Evolutionary conservation across 2,329 filamentous ascomycete species (phyloP), one percentile per base, ranked within the genome.

Genomic region (Blastomyces emzantsi): DNA sequence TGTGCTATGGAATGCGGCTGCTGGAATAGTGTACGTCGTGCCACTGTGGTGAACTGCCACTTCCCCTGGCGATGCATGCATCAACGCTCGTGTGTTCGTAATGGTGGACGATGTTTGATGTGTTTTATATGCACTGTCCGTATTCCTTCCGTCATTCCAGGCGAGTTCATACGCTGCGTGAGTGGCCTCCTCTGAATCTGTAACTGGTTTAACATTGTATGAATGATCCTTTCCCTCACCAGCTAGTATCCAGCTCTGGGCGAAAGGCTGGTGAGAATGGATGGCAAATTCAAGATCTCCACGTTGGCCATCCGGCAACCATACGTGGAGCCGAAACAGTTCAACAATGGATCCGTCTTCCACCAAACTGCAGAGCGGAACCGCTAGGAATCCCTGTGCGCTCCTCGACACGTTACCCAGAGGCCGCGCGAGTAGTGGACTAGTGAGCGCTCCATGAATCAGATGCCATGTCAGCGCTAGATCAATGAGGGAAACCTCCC

Each of bases 231-330:
- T 54, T 33, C 51, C 51, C 51, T 54, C 51, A 15, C 51, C 51
- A 33, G 51, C 51, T n/a, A 54, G 28, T 54, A 54, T 54, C 51
- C 51, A 54, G 25, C 51, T 54, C 30, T 54, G 51, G 15, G 51
- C 51, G 8, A 54, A 54, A 19, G 51, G 28, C 51, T 54, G 51
- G 28, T 54, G 51, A 33, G 51, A 54, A 54, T 54, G 51, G 51
- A 54, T 33, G 5, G 51, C 15, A 28, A 54, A 54, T 33, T 54
- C 25, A 6, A 28, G 51, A 30, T 54, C 51, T 33, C 51, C 51
- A 2, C 51, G 51, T 28, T 54, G 51, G 28, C 51, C 51, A 19
- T 54, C 51, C 19, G 51, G 51, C 13, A 54, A 28, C 51, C 51
- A 54, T 19, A 54, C 51, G 30, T 54, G 51, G 13, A 54, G 30